phyloP scores from a whole-genome alignment of 1,139 yeast genomes.

The Saccharomyces hybrid region DNA sequence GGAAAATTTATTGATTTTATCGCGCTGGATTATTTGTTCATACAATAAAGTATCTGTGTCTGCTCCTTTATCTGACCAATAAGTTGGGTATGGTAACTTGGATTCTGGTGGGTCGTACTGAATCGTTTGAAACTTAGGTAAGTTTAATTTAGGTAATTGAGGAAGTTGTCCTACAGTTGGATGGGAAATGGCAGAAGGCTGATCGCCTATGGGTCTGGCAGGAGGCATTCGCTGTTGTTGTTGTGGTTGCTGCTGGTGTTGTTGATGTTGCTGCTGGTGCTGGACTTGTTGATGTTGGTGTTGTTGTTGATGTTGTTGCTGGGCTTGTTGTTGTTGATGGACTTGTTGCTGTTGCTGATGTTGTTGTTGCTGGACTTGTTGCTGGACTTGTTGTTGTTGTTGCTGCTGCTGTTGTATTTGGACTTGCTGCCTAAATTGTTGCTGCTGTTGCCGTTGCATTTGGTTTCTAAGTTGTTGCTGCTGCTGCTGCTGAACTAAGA shows the following conservation, averaged over 20 bases:
- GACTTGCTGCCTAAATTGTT: constrained; percentile 11
- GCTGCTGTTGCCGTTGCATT: constrained; percentile 8
- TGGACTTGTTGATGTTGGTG: constrained; percentile 6
- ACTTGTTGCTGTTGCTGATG: constrained; percentile 16
- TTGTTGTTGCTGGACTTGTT: constrained; percentile 16
- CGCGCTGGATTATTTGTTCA: constrained; percentile 52
- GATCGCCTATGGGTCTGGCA: constrained; percentile 5
- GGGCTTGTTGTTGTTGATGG: constrained; percentile 10
- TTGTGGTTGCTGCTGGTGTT: too few relatives aligned
- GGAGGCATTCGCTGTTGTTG: background rate
- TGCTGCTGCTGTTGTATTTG: constrained; percentile 18
- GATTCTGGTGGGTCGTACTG: constrained; percentile 28
- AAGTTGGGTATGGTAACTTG: constrained; percentile 29
- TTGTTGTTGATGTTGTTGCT: constrained; percentile 8
- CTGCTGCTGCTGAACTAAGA: constrained; percentile 6
- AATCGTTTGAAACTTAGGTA: constrained; percentile 27
- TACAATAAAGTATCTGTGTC: constrained; percentile 47
- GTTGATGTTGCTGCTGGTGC: background rate
- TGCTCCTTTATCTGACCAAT: constrained; percentile 51
- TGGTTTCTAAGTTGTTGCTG: constrained; percentile 10
- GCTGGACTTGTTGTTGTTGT: constrained; percentile 20
- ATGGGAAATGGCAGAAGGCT: constrained; percentile 5
- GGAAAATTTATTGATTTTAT: constrained; percentile 36
- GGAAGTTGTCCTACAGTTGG: constrained; percentile 15
- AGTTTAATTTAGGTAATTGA: constrained; percentile 25